phyloP scores from a whole-genome alignment of 371 early-diverging fungal species.

The Mortierella sp. region DNA sequence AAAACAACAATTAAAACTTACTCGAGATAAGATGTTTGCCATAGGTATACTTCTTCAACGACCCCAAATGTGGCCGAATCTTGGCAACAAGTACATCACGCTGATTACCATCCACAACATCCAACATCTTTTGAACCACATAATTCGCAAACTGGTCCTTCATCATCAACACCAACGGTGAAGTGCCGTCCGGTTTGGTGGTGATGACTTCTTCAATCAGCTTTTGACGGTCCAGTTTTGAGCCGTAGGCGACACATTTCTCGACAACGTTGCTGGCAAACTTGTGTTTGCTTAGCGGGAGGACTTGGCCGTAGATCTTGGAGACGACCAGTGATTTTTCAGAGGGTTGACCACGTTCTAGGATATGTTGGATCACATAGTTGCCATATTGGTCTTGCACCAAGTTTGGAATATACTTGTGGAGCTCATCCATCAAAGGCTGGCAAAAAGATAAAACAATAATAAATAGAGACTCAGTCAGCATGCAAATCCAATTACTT shows the following conservation, averaged over 20 bases:
- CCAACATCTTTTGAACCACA: slow-evolving; percentile 99
- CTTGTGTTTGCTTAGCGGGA: slow-evolving; percentile 96
- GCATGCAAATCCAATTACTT: background rate
- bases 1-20: slow-evolving; percentile 3
- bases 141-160: slow-evolving; percentile 99
- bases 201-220: slow-evolving; percentile 91
- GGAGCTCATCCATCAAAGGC: slow-evolving; percentile 94
- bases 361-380: slow-evolving; percentile 99
- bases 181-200: slow-evolving; percentile 68
- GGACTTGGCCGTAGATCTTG: slow-evolving; percentile 92
- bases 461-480: background rate
- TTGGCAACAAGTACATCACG: slow-evolving; percentile 85
- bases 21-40: slow-evolving; percentile 94
- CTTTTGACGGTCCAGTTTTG: slow-evolving; percentile 61
- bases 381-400: slow-evolving; percentile 99
- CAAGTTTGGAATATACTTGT: slow-evolving; percentile 89
- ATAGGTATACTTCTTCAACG: slow-evolving; percentile 96
- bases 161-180: slow-evolving; percentile 95
- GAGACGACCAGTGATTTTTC: slow-evolving; percentile 91
- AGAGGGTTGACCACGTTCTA: slow-evolving; percentile 92
- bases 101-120: slow-evolving; percentile 92
- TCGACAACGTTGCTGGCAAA: slow-evolving; percentile 98
- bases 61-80: slow-evolving; percentile 92
- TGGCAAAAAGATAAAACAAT: slow-evolving; percentile 42
- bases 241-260: slow-evolving; percentile 65